Base-by-base conservation (phyloP, 805 yeast species). In the Kodamaea nitidulidarum region DNA sequence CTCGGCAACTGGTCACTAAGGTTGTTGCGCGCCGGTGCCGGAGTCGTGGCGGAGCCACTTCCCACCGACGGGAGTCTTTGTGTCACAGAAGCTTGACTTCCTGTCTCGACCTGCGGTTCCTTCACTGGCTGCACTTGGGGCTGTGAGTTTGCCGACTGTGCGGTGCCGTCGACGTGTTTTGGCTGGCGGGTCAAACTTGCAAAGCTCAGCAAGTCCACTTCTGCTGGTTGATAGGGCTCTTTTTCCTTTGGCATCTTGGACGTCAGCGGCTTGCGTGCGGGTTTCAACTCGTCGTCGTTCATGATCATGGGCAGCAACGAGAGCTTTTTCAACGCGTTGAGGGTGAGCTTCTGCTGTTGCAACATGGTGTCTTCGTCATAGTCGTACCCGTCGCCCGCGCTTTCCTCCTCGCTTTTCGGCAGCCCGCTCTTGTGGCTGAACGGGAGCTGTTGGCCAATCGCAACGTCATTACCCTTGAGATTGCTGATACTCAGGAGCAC, bases 141-240 rank as follows among this genome's bases (percentile, higher is more conserved):
- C n/a, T n/a, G n/a, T n/a, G n/a, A n/a, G n/a, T n/a, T n/a, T n/a
- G n/a, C n/a, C n/a, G 22, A 20, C 22, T 20, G 8, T 20, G 5
- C 8, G 22, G 5, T 20, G 22, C 22, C n/a, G n/a, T n/a, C n/a
- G n/a, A n/a, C n/a, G n/a, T 30, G 32, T 37, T 61, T 60, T n/a
- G 68, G 68, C 47, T 69, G 74, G 33, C 73, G 52, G 8, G 74
- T 69, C 36, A 69, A 56, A 45, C 72, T 65, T 5, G 71, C 66
- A 53, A 69, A 69, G 20, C 67, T 53, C 20, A 68, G 61, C 38
- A 69, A 61, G 41, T 69, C 74, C 6, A 69, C 74, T 43, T 67
- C 70, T 2, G 74, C 73, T 1, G 74, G 74, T 42, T 65, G 65
- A 47, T 68, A 69, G 2, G 72, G 73, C 38, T 56, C 63, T 10